Evolutionary conservation across 1,284 basidiomycete genomes (phyloP).

Genomic region (Mycena sp.): DNA sequence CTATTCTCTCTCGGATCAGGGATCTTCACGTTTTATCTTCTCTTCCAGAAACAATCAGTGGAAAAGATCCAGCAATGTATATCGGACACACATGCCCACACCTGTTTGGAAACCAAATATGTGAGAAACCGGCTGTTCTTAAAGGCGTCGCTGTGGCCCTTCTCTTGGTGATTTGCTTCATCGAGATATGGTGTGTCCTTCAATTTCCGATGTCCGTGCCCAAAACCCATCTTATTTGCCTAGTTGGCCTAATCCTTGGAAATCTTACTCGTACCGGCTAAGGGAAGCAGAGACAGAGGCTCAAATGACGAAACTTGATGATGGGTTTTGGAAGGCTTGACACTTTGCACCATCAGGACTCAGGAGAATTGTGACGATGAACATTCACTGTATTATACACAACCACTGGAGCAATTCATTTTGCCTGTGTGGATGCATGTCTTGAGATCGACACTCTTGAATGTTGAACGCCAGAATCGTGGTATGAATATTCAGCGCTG

Average conservation of each 20-base stretch:
- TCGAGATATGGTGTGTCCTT: neutral
- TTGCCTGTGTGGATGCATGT: too few species aligned
- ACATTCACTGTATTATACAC: too few species aligned
- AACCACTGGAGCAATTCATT: too few species aligned
- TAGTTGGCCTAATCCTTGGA: neutral
- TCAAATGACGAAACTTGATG: neutral
- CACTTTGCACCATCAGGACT: neutral
- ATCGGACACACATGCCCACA: neutral
- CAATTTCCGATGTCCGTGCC: neutral
- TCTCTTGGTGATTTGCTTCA: neutral
- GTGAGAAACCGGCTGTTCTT: neutral
- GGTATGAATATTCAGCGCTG: too few species aligned
- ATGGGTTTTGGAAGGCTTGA: neutral
- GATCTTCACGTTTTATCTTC: neutral
- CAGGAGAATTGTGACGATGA: neutral
- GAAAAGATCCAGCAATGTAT: neutral
- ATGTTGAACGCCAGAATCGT: too few species aligned
- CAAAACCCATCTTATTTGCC: neutral
- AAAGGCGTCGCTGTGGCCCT: neutral
- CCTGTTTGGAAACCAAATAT: neutral
- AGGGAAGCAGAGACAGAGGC: neutral
- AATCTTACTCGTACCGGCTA: neutral
- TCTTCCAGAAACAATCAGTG: neutral
- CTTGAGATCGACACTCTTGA: too few species aligned
- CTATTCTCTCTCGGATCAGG: neutral